These are phyloP conservation scores for Moesziomyces antarcticus DNA, from an alignment of 1,284 basidiomycete genomes.

Conservation along the genomic window DNA sequence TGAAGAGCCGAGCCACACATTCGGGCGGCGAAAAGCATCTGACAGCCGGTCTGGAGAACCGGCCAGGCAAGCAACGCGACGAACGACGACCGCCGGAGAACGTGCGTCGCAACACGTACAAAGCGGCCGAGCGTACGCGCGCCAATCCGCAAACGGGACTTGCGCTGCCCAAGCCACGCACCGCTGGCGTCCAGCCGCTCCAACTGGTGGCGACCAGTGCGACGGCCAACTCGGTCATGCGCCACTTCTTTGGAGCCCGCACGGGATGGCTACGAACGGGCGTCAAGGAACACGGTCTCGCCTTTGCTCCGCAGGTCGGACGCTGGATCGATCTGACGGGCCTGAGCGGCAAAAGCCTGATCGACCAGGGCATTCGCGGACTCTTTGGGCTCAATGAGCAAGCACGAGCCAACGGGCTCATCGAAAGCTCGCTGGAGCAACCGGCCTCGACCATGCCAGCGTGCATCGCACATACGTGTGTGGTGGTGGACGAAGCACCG, in stretches of 20 bases:
- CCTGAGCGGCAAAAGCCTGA: slow-evolving; percentile 47
- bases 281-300: slow-evolving; percentile 38
- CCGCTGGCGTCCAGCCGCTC: slow-evolving; percentile 43
- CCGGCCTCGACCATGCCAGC: slow-evolving; percentile 41
- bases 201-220: slow-evolving; percentile 63
- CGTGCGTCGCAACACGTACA: slow-evolving; percentile 53
- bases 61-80: slow-evolving; percentile 36
- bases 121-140: slow-evolving; percentile 38
- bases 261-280: slow-evolving; percentile 66
- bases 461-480: slow-evolving; percentile 58
- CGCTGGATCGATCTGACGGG: slow-evolving; percentile 65
- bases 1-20: slow-evolving; percentile 55
- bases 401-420: slow-evolving; percentile 28
- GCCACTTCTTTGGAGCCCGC: slow-evolving; percentile 64
- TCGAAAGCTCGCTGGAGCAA: slow-evolving; percentile 26
- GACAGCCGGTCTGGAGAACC: slow-evolving; percentile 58
- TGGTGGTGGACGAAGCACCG: slow-evolving; percentile 59
- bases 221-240: slow-evolving; percentile 65
- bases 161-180: slow-evolving; percentile 36
- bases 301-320: slow-evolving; percentile 48
- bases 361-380: slow-evolving; percentile 40
- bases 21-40: slow-evolving; percentile 58
- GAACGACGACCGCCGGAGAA: slow-evolving; percentile 54
- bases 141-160: slow-evolving; percentile 20
- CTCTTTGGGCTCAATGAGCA: slow-evolving; percentile 36